These are phyloP conservation scores for Furcasterigmium furcatum DNA, from an alignment of 2,329 filamentous ascomycete species.

Conservation along the genomic window DNA sequence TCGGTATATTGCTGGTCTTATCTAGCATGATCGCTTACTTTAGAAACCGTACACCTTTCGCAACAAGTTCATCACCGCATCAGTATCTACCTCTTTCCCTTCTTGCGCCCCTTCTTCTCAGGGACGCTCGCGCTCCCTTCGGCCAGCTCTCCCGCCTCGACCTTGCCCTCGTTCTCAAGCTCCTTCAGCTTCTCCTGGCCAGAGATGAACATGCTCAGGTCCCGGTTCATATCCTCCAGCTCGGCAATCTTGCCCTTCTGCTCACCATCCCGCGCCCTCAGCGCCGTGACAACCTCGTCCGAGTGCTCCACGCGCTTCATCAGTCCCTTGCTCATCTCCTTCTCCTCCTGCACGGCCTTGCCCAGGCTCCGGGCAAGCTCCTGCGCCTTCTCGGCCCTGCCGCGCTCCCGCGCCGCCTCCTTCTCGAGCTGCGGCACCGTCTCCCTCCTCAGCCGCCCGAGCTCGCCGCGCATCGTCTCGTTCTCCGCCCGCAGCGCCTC, in stretches of 20 bases:
- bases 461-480: slow-evolving; percentile 31
- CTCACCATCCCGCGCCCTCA: slow-evolving; percentile 54
- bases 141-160: slow-evolving; percentile 68
- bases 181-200: slow-evolving; percentile 77
- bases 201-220: slow-evolving; percentile 83
- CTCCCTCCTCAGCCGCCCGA: slow-evolving; percentile 48
- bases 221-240: slow-evolving; percentile 80
- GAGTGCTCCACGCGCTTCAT: slow-evolving; percentile 79
- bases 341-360: slow-evolving; percentile 80
- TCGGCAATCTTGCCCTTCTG: slow-evolving; percentile 66
- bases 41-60: no score
- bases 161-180: slow-evolving; percentile 56
- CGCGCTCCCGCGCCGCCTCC: slow-evolving; percentile 66
- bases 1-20: no score
- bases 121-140: slow-evolving; percentile 69
- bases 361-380: slow-evolving; percentile 73
- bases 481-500: slow-evolving; percentile 43
- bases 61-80: no score
- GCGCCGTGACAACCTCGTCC: slow-evolving; percentile 55
- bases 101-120: slow-evolving; percentile 54
- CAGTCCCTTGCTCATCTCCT: slow-evolving; percentile 75
- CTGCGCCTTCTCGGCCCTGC: slow-evolving; percentile 68
- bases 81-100: slow-evolving; percentile 41
- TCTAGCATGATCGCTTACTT: no score
- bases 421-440: slow-evolving; percentile 68